Base-by-base conservation (phyloP, 176 grass and related monocot species). In the Bolboschoenus planiculmis region DNA sequence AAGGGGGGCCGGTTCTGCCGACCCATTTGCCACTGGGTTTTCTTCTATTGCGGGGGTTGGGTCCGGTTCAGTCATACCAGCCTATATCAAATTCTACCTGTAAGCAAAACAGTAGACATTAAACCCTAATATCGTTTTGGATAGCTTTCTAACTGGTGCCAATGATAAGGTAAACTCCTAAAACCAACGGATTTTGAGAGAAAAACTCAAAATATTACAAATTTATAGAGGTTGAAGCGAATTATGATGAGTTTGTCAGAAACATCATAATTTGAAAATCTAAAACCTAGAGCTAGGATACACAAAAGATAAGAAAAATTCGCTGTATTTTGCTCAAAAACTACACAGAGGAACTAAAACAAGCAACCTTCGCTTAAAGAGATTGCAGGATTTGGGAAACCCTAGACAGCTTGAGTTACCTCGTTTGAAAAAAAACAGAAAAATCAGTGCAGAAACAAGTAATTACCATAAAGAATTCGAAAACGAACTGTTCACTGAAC, bases 41-140 rank as follows among this genome's bases (percentile, higher is more conserved):
- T 82, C 80, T 65, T 82, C 80, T 47, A 31, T 48, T 2, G 56
- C 37, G 34, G 80, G 33, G 15, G 39, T 82, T 31, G 80, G 36
- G 21, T 82, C 80, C 10, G 60, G 57, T 44, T 82, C 80, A 82
- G 80, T 63, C 80, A 82, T 82, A 10, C 33, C 60, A 42, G 23
- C 80, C 23, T 65, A 56, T 65, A 21, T 46, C 40, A 82, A 81
- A 61, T 18, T 81, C 20, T 5, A 81, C 55, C 78, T 61, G 34
- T 15, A 60, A 61, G 54, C 18, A 81, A 39, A 81, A 43, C 15
- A 1, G n/a, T 43, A 39, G 34, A 42, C 43, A 59, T 59, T 10
- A 81, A 81, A 81, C 78, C 78, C 78, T 81, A 81, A 61, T 61
- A 42, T 16, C 42, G 54, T 43, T 55, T 16, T 40, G n/a, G 34